Conservation (phyloP, 371 early-diverging fungal species). For the Apophysomyces trapeziformis region DNA sequence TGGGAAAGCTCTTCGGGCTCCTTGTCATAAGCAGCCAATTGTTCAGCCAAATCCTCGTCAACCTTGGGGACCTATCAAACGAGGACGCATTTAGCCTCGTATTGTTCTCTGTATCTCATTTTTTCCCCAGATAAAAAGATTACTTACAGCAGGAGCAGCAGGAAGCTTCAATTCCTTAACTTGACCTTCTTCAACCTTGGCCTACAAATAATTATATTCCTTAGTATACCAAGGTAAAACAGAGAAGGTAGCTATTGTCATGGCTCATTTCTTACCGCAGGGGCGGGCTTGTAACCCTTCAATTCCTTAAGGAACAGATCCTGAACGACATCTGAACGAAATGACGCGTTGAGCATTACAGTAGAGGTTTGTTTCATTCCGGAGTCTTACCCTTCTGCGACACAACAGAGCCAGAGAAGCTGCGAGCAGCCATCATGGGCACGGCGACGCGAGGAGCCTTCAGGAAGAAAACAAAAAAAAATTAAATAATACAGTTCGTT, state of each 20-base stretch:
- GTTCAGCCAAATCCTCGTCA: conserved; percentile 48
- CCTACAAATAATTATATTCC: conserved; percentile 15
- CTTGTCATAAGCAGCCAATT: conserved; percentile 53
- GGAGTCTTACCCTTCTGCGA: conserved; percentile 50
- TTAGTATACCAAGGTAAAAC: not conserved
- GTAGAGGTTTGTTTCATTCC: not conserved
- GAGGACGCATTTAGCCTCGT: not conserved
- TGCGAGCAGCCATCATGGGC: conserved; percentile 47
- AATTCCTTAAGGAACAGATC: conserved; percentile 57
- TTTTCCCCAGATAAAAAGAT: not conserved
- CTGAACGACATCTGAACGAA: conserved; percentile 47
- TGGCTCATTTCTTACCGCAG: conserved; percentile 36
- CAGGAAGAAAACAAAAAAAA: not conserved
- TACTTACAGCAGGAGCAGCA: conserved; percentile 50
- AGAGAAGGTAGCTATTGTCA: not conserved
- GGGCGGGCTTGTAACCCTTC: conserved; percentile 58
- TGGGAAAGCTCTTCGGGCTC: conserved; percentile 50
- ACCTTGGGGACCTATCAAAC: conserved; percentile 43
- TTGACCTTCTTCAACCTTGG: conserved; percentile 43
- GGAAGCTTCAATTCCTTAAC: conserved; percentile 60
- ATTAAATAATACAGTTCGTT: not conserved
- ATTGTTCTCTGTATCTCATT: not conserved
- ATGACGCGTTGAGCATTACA: not conserved
- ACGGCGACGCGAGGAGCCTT: conserved; percentile 32
- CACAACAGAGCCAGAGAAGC: conserved; percentile 43